Evolutionary conservation across 257 asterid genomes (phyloP).

Genomic region (Solanum peruvianum): DNA sequence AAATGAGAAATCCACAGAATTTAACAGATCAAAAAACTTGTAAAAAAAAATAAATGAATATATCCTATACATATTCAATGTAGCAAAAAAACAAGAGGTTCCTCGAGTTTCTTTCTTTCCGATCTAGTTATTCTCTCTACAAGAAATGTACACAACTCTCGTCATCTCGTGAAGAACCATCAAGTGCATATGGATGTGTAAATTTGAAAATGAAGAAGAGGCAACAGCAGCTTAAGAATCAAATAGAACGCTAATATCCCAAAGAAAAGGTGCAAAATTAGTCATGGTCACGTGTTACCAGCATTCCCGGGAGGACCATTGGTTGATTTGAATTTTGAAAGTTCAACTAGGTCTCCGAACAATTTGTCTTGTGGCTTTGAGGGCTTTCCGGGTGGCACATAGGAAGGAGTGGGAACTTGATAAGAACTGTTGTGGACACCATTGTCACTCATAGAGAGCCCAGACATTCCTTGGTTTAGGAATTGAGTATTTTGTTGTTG

Average conservation of each 20-base stretch:
- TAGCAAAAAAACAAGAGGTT: neutral
- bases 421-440: constrained; percentile 21
- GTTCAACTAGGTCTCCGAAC: constrained; percentile 71
- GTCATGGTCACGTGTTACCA: constrained; percentile 29
- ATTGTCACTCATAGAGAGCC: constrained; percentile 63
- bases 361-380: constrained; percentile 71
- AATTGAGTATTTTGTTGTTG: constrained; percentile 60
- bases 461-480: constrained; percentile 61
- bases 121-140: constrained; percentile 9
- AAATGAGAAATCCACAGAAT: neutral
- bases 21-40: neutral
- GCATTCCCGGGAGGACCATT: constrained; percentile 30
- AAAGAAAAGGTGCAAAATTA: neutral
- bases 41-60: neutral
- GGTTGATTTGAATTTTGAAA: constrained; percentile 42
- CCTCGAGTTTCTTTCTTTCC: neutral
- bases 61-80: neutral
- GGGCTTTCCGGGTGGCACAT: constrained; percentile 52
- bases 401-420: constrained; percentile 29
- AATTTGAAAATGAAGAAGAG: neutral
- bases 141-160: constrained; percentile 14
- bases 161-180: neutral
- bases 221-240: neutral
- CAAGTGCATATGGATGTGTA: constrained; percentile 5
- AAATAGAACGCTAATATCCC: neutral